Evolutionary conservation across 768 basidiomycete genomes (phyloP).

Genomic region (Leccinum arenicola): DNA sequence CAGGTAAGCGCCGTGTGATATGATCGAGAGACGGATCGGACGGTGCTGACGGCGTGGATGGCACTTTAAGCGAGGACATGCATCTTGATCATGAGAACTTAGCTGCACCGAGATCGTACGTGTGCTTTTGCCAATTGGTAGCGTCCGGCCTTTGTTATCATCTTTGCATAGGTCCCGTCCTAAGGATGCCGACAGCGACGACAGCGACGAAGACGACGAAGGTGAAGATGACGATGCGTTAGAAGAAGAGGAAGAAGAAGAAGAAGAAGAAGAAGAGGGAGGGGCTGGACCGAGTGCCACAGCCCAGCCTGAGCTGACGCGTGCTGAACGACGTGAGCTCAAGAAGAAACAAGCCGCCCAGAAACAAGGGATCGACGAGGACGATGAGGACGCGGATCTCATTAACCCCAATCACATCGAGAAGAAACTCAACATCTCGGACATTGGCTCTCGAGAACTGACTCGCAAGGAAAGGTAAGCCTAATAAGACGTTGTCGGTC

Average conservation of each 20-base stretch:
- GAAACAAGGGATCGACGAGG: conserved; percentile 42
- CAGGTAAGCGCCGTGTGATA: conserved; percentile 43
- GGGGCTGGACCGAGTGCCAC: conserved; percentile 28
- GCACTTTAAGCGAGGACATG: conserved; percentile 50
- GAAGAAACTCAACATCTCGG: conserved; percentile 75
- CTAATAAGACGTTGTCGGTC: not conserved
- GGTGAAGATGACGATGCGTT: conserved; percentile 42
- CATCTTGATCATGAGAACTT: conserved; percentile 55
- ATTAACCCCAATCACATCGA: conserved; percentile 76
- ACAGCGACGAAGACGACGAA: conserved; percentile 40
- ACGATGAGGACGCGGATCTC: conserved; percentile 65
- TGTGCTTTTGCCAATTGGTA: conserved; percentile 14
- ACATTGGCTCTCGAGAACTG: conserved; percentile 64
- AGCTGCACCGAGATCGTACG: conserved; percentile 49
- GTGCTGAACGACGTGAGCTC: conserved; percentile 70
- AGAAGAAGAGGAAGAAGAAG: conserved; percentile 39
- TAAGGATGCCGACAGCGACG: conserved; percentile 31
- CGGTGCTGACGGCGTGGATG: conserved; percentile 8
- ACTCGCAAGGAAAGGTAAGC: conserved; percentile 63
- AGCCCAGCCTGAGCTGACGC: conserved; percentile 55
- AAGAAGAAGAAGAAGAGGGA: conserved; percentile 38
- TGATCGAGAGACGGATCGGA: conserved; percentile 7
- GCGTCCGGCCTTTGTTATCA: conserved; percentile 11
- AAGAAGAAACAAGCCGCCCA: conserved; percentile 74
- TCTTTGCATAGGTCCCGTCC: conserved; percentile 17